Conservation (phyloP, 495 filamentous ascomycete species). For the Alectoria sarmentosa region DNA sequence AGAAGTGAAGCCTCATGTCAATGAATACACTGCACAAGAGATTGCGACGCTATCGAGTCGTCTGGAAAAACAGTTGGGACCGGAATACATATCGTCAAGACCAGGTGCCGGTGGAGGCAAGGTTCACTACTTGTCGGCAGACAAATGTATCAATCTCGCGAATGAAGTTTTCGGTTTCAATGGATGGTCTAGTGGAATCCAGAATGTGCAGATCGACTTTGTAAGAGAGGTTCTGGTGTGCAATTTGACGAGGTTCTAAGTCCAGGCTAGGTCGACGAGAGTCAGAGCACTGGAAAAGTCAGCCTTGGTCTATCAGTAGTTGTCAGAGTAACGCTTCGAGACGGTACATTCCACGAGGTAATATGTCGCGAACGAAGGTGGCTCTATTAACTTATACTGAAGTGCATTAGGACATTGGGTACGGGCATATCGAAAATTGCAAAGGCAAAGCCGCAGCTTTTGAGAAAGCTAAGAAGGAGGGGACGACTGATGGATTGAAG, state of each 20-base stretch:
- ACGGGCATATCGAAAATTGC: constrained; percentile 90
- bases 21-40: constrained; percentile 78
- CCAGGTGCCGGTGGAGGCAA: constrained; percentile 73
- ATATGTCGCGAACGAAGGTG: not conserved
- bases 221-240: constrained; percentile 37
- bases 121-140: constrained; percentile 84
- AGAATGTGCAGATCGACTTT: constrained; percentile 85
- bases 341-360: constrained; percentile 89
- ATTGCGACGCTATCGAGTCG: constrained; percentile 81
- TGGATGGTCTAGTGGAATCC: constrained; percentile 89
- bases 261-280: constrained; percentile 53
- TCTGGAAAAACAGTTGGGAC: constrained; percentile 90
- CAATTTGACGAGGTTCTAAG: not conserved
- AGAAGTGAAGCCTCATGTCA: constrained; percentile 57
- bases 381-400: not conserved
- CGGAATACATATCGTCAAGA: constrained; percentile 86
- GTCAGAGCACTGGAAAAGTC: constrained; percentile 55
- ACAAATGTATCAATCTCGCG: constrained; percentile 91
- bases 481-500: constrained; percentile 89
- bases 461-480: constrained; percentile 97
- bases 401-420: constrained; percentile 70
- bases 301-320: constrained; percentile 80
- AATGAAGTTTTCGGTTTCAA: constrained; percentile 99
- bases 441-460: constrained; percentile 91
- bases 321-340: constrained; percentile 78